These are phyloP conservation scores for Nakataea oryzae DNA, from an alignment of 2,329 filamentous ascomycete genomes.

Conservation along the genomic window DNA sequence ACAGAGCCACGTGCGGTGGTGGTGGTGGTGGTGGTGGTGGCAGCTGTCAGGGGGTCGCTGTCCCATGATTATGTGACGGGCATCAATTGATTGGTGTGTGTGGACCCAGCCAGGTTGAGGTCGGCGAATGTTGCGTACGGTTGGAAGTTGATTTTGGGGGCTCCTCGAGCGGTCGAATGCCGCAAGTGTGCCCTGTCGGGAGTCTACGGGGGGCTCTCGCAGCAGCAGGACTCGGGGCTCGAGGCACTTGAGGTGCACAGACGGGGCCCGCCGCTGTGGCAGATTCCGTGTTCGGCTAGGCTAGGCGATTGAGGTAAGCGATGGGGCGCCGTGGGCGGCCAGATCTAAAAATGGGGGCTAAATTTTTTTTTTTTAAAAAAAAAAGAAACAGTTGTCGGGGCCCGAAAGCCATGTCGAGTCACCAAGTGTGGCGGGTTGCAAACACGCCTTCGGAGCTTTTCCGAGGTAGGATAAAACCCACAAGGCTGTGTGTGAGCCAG, in stretches of 20 bases:
- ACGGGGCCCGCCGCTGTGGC: too few relatives aligned
- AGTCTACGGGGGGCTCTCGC: too few relatives aligned
- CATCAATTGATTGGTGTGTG: neutral
- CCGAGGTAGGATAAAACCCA: neutral
- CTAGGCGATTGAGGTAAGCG: too few relatives aligned
- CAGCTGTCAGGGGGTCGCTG: neutral
- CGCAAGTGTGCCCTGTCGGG: too few relatives aligned
- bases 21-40: neutral
- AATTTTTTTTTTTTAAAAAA: too few relatives aligned
- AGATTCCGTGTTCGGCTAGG: too few relatives aligned
- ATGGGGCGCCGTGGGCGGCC: too few relatives aligned
- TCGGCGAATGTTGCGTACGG: neutral
- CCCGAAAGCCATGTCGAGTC: neutral
- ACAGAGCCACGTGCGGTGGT: neutral
- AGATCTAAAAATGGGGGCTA: neutral
- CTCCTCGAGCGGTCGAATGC: too few relatives aligned
- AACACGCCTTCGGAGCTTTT: neutral
- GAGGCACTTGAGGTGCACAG: neutral
- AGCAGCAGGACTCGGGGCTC: neutral
- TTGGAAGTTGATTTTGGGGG: neutral
- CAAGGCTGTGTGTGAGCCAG: neutral
- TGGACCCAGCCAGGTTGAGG: neutral
- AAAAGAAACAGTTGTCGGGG: neutral
- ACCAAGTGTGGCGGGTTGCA: neutral
- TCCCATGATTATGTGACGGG: neutral